phyloP scores from a whole-genome alignment of 352 stramenopile species.

The Pythium phragmiticola region DNA sequence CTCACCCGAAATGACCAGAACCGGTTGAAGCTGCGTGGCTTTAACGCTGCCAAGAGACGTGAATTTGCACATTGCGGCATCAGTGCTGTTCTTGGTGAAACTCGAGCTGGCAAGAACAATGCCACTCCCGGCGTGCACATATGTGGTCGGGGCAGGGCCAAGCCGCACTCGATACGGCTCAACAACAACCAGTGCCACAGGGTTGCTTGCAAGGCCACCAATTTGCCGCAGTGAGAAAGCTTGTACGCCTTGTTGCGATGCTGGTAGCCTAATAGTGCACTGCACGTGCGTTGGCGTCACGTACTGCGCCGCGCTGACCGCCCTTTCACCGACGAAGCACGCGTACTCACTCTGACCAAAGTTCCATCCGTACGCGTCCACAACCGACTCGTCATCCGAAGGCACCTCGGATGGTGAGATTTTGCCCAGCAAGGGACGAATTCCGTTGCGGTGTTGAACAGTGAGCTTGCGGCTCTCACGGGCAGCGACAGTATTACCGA shows the following conservation, averaged over 20 bases:
- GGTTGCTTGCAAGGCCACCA: slow-evolving; percentile 14
- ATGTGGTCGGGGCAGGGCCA: background rate
- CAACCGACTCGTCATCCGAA: background rate
- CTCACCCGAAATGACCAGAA: slow-evolving; percentile 2
- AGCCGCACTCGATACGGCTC: slow-evolving; percentile 8
- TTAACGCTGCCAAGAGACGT: background rate
- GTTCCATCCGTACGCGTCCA: slow-evolving; percentile 23
- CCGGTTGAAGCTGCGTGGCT: background rate
- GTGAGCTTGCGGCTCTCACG: slow-evolving; percentile 1
- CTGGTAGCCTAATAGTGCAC: background rate
- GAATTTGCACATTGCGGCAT: slow-evolving; percentile 1
- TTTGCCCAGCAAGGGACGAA: slow-evolving; percentile 11
- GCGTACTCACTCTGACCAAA: slow-evolving; percentile 7
- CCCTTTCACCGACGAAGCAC: slow-evolving; percentile 17
- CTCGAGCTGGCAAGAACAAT: slow-evolving; percentile 5
- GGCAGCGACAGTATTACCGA: background rate
- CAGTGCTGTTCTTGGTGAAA: slow-evolving; percentile 1
- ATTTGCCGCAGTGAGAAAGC: slow-evolving; percentile 12
- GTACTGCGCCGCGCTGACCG: background rate
- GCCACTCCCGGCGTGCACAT: slow-evolving; percentile 12
- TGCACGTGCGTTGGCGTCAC: slow-evolving; percentile 14
- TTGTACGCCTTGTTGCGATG: slow-evolving; percentile 8
- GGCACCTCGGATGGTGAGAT: slow-evolving; percentile 16
- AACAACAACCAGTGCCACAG: slow-evolving; percentile 6
- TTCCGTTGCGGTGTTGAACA: slow-evolving; percentile 7